Conservation (phyloP, 176 grass and related monocot species). For the Bothriochloa decipiens region DNA sequence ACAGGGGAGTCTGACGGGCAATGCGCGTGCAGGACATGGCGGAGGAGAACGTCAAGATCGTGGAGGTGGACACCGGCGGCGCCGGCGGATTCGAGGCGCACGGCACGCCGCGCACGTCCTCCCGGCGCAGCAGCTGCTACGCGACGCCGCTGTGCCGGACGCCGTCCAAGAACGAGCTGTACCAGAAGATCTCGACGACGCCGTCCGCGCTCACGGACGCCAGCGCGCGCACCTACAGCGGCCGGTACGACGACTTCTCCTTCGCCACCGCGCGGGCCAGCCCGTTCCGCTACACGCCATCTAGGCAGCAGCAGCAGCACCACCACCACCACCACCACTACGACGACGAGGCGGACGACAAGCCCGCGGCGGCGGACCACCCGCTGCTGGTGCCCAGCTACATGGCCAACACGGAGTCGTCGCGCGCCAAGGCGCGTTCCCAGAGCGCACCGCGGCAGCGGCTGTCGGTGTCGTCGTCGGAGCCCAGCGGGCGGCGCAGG, state of each 20-base stretch:
- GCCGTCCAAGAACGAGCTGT: constrained; percentile 52
- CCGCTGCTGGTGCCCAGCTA: constrained; percentile 67
- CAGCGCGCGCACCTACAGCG: constrained; percentile 64
- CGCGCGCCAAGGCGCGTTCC: constrained; percentile 72
- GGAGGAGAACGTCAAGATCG: constrained; percentile 77
- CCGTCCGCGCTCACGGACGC: constrained; percentile 67
- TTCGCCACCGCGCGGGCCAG: constrained; percentile 65
- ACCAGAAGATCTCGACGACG: constrained; percentile 59
- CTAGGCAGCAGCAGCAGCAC: no score
- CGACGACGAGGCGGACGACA: neutral
- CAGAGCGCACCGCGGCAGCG: constrained; percentile 78
- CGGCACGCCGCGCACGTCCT: constrained; percentile 36
- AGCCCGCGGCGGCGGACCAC: constrained; percentile 32
- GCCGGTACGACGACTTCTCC: constrained; percentile 74
- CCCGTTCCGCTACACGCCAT: constrained; percentile 28
- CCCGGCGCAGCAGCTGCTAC: constrained; percentile 51
- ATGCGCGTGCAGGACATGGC: neutral
- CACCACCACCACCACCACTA: neutral
- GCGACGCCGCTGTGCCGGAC: constrained; percentile 61
- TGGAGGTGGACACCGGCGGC: constrained; percentile 69
- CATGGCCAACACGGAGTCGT: constrained; percentile 89
- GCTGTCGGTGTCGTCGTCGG: constrained; percentile 42
- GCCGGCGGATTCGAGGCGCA: neutral
- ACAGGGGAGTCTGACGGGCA: neutral
- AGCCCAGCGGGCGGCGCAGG: constrained; percentile 49